These are phyloP conservation scores for Suillus sp. DNA, from an alignment of 768 basidiomycete genomes.

Conservation along the genomic window DNA sequence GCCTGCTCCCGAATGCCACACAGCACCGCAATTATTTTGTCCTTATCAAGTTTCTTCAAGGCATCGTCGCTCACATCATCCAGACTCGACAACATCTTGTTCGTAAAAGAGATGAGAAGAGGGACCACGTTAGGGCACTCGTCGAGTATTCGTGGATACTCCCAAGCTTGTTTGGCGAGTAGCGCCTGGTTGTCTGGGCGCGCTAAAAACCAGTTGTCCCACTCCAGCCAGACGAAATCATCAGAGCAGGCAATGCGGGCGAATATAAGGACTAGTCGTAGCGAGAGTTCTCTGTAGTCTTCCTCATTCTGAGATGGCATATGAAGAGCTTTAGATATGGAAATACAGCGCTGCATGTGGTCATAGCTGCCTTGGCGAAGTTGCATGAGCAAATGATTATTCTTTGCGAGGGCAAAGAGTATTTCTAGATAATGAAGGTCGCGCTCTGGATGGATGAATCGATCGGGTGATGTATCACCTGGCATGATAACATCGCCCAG, in stretches of 20 bases:
- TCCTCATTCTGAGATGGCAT: neutral
- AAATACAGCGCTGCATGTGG: neutral
- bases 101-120: neutral
- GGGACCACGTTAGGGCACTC: constrained; percentile 1
- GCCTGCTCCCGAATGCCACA: neutral
- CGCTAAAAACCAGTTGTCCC: neutral
- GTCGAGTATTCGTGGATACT: neutral
- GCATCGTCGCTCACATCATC: neutral
- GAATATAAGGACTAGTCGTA: neutral
- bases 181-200: neutral
- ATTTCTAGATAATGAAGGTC: neutral
- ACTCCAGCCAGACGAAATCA: constrained; percentile 11
- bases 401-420: neutral
- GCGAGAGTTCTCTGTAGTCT: neutral
- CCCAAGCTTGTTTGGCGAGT: neutral
- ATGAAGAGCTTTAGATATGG: neutral
- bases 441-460: neutral
- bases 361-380: neutral
- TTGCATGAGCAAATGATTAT: neutral
- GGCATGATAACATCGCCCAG: neutral
- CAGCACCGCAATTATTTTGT: neutral
- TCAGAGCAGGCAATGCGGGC: neutral
- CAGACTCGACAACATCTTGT: constrained; percentile 5
- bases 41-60: neutral
- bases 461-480: neutral